These are phyloP conservation scores for Mollisia scopiformis DNA, from an alignment of 2,329 filamentous ascomycete species.

Conservation along the genomic window DNA sequence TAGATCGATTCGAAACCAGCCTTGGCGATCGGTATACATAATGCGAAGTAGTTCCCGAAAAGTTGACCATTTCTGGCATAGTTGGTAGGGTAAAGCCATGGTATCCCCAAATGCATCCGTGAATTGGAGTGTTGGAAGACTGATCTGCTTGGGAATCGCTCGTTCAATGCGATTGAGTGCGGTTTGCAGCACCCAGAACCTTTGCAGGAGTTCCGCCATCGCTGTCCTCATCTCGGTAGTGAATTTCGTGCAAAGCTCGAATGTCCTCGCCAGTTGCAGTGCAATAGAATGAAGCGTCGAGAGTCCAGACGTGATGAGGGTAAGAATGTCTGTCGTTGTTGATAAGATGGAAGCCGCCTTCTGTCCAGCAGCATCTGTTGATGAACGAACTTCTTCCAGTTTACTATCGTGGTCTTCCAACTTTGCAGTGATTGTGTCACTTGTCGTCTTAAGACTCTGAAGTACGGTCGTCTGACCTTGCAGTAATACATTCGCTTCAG, in stretches of 20 bases:
- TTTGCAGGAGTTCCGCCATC: not conserved
- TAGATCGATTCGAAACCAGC: not conserved
- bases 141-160: not conserved
- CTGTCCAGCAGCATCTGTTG: not conserved
- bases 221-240: not conserved
- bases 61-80: slow-evolving; percentile 7
- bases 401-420: not conserved
- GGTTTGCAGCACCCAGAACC: not conserved
- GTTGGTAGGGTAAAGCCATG: slow-evolving; percentile 9
- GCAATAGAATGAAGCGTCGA: not conserved
- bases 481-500: not conserved
- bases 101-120: slow-evolving; percentile 11
- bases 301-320: not conserved
- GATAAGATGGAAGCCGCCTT: slow-evolving; percentile 1
- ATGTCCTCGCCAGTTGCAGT: not conserved
- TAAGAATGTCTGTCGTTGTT: not conserved
- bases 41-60: not conserved
- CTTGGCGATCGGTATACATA: not conserved
- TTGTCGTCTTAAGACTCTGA: not conserved
- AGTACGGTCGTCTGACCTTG: not conserved
- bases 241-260: slow-evolving; percentile 5
- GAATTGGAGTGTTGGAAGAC: slow-evolving; percentile 7
- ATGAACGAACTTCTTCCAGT: not conserved
- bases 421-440: not conserved
- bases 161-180: not conserved